Evolutionary conservation across 768 basidiomycete genomes (phyloP).

Genomic region (Boletus rubescentipes): DNA sequence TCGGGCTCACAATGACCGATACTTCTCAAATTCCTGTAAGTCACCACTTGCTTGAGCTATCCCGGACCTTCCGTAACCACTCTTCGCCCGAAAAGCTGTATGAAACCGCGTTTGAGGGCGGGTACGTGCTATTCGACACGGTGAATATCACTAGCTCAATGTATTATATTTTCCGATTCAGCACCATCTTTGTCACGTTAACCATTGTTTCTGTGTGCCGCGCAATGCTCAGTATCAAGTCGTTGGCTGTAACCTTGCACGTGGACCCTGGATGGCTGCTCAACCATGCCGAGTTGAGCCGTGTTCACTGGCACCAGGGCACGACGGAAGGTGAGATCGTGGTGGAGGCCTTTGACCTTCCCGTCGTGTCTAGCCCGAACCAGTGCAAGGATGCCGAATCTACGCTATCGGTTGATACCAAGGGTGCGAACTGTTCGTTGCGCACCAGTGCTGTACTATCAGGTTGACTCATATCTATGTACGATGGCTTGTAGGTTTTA

Average conservation of each 20-base stretch:
- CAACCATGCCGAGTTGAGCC: constrained; percentile 44
- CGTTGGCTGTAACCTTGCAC: constrained; percentile 40
- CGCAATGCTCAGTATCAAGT: constrained; percentile 42
- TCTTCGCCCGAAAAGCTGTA: constrained; percentile 8
- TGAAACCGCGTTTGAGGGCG: background rate
- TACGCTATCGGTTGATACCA: background rate
- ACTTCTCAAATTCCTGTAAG: constrained; percentile 9
- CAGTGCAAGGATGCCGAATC: background rate
- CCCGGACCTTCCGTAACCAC: background rate
- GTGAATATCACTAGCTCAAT: background rate
- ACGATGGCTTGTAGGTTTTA: background rate
- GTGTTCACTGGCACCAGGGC: constrained; percentile 40
- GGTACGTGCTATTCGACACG: constrained; percentile 3
- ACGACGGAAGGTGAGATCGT: constrained; percentile 37
- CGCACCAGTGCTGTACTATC: background rate
- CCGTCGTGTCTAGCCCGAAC: background rate
- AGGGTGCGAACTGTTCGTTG: background rate
- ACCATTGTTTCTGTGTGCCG: constrained; percentile 34
- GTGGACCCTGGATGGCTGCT: constrained; percentile 45
- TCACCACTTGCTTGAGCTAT: background rate
- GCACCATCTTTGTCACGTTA: constrained; percentile 5
- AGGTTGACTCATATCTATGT: background rate
- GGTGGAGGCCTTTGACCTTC: constrained; percentile 14
- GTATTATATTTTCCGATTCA: background rate
- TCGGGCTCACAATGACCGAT: constrained; percentile 7